These are phyloP conservation scores for Astragalus glycyphyllos DNA, from an alignment of 306 rosid species.

Conservation along the genomic window DNA sequence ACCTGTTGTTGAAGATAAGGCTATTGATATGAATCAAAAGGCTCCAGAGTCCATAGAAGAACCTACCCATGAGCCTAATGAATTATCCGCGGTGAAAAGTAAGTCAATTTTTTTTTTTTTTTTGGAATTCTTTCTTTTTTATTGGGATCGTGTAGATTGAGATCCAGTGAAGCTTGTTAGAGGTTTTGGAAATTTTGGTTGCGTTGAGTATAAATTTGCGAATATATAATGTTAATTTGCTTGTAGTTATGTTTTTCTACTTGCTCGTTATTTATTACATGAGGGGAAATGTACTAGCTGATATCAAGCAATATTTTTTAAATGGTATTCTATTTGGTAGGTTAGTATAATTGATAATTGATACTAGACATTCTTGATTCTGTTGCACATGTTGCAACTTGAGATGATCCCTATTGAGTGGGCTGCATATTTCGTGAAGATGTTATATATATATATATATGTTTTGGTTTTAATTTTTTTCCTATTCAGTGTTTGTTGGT, in stretches of 20 bases:
- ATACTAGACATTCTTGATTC: not conserved
- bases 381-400: not conserved
- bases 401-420: not conserved
- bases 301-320: not conserved
- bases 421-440: not conserved
- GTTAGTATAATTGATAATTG: not conserved
- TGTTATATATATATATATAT: not conserved
- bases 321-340: not conserved
- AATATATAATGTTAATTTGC: no score
- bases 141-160: not conserved
- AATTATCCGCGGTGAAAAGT: constrained; percentile 54
- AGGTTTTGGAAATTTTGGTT: not conserved
- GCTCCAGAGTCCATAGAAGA: constrained; percentile 45
- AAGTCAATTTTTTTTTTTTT: constrained; percentile 36
- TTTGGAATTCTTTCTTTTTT: not conserved
- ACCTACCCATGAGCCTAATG: constrained; percentile 43
- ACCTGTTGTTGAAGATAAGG: constrained; percentile 42
- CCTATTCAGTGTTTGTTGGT: constrained; percentile 24
- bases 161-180: not conserved
- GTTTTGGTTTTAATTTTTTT: constrained; percentile 16
- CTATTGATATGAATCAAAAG: constrained; percentile 46
- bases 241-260: not conserved
- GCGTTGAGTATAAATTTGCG: not conserved
- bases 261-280: not conserved
- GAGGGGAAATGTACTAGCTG: not conserved